phyloP scores from a whole-genome alignment of 352 stramenopile genomes.

The Phytophthora pluvialis region DNA sequence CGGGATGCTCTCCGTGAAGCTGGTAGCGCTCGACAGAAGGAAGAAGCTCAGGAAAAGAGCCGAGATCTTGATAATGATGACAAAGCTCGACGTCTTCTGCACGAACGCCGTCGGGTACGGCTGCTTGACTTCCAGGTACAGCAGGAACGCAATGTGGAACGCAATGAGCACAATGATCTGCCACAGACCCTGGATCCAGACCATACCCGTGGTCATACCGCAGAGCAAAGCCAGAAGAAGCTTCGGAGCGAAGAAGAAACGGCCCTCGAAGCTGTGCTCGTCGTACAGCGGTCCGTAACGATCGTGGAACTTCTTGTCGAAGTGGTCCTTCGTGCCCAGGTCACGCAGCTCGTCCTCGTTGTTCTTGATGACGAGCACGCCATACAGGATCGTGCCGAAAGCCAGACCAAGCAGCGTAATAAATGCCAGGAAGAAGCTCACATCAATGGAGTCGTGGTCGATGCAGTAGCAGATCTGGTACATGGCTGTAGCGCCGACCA shows the following conservation, averaged over 20 bases:
- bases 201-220: conserved; percentile 83
- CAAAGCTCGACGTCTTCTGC: conserved; percentile 86
- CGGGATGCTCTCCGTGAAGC: conserved; percentile 70
- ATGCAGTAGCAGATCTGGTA: conserved; percentile 90
- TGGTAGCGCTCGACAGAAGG: conserved; percentile 73
- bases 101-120: conserved; percentile 84
- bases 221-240: conserved; percentile 76
- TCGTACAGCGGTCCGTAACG: conserved; percentile 88
- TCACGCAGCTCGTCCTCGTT: conserved; percentile 86
- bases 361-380: conserved; percentile 69
- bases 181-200: conserved; percentile 75
- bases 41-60: conserved; percentile 85
- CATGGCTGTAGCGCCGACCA: conserved; percentile 77
- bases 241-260: conserved; percentile 90
- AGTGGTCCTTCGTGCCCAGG: conserved; percentile 84
- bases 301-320: conserved; percentile 83
- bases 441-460: conserved; percentile 59
- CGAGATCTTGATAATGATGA: conserved; percentile 92
- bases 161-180: conserved; percentile 80
- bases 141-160: conserved; percentile 80
- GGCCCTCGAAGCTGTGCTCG: conserved; percentile 87
- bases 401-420: conserved; percentile 73
- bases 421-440: conserved; percentile 72
- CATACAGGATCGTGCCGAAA: conserved; percentile 81
- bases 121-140: conserved; percentile 87